phyloP scores from a whole-genome alignment of 441 rosid genomes.

The Corymbia calophylla region DNA sequence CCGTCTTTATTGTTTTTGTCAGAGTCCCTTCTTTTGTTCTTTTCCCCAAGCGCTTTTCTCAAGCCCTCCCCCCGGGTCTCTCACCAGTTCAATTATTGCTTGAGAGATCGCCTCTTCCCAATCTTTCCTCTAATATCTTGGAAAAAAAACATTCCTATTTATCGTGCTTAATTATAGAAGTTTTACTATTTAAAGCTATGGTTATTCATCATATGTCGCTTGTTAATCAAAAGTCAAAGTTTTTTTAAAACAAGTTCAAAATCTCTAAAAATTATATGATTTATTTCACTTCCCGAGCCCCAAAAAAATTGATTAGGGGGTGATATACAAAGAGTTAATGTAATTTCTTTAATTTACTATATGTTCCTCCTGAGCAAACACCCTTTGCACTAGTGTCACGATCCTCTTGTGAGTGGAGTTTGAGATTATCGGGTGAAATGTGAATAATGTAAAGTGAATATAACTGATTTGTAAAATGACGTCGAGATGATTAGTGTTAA shows the following conservation, averaged over 20 bases:
- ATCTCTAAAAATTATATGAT: neutral
- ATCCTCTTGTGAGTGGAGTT: too few relatives aligned
- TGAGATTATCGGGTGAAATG: too few relatives aligned
- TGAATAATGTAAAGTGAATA: too few relatives aligned
- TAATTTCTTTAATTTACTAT: neutral
- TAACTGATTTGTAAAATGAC: too few relatives aligned
- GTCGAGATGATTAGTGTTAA: too few relatives aligned
- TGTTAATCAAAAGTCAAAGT: neutral
- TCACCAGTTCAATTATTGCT: neutral
- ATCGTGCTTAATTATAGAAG: neutral
- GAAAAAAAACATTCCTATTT: neutral
- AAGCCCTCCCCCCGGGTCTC: neutral
- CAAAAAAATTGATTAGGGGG: neutral
- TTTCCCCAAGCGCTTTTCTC: too few relatives aligned
- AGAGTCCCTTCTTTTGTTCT: neutral
- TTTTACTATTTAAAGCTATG: neutral
- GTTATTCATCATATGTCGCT: neutral
- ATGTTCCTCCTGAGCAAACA: fast-evolving
- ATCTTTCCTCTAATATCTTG: neutral
- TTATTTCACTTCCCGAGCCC: neutral
- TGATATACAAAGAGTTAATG: neutral
- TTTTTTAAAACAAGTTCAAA: neutral
- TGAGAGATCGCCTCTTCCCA: neutral
- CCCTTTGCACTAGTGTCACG: neutral
- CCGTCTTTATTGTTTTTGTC: neutral